A percentile compares a stretch with the other conserved stretches of the same genome.
phyloP scores from a whole-genome alignment of 257 asterid genomes.

The Anisodus tanguticus region DNA sequence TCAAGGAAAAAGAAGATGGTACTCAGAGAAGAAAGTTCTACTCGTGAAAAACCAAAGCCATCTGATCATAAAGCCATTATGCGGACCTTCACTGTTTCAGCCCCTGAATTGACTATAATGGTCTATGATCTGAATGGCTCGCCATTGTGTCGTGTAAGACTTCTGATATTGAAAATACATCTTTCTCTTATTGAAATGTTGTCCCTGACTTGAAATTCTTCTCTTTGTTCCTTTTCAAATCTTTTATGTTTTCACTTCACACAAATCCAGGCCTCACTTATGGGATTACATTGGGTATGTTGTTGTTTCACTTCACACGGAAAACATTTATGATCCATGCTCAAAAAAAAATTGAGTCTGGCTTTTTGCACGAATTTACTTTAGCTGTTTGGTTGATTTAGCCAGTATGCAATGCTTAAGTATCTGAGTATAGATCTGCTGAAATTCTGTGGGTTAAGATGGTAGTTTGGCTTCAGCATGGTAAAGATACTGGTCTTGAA shows the following conservation, averaged over 20 bases:
- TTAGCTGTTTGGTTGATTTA: conserved; percentile 23
- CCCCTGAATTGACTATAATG: conserved; percentile 93
- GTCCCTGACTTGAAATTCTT: not conserved
- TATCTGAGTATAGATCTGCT: not conserved
- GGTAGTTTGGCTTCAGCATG: conserved; percentile 1
- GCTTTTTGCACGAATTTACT: not conserved
- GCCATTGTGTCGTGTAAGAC: conserved; percentile 85
- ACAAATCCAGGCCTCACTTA: no score
- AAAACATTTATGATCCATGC: conserved; percentile 6
- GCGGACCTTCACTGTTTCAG: conserved; percentile 93
- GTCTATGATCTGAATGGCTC: conserved; percentile 72
- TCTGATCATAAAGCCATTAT: conserved; percentile 69
- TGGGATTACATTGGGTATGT: no score
- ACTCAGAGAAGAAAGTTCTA: conserved; percentile 49
- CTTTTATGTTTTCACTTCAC: not conserved
- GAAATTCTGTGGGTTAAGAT: conserved; percentile 8
- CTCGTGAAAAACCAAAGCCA: conserved; percentile 58
- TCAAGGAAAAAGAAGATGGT: conserved; percentile 68
- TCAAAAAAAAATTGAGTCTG: not conserved
- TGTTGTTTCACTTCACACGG: not conserved
- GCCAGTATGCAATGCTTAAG: not conserved
- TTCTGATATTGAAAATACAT: conserved; percentile 12
- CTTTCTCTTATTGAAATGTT: conserved; percentile 10
- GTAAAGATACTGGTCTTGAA: conserved; percentile 10
- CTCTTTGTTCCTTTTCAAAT: conserved; percentile 2